Conservation (phyloP, 257 asterid species). For the Plantago major region DNA sequence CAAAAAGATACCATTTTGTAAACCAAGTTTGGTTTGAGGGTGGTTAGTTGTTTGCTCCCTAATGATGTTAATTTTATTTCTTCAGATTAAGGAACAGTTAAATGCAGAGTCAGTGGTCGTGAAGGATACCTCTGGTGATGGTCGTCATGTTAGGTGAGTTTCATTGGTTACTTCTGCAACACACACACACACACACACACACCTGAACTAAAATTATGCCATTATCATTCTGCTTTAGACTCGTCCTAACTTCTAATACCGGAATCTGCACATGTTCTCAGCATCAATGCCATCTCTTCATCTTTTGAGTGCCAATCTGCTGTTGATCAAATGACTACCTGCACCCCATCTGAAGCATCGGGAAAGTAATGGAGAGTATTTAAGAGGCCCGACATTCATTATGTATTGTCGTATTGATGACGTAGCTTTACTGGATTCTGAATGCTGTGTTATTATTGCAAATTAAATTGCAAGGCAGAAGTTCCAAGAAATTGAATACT, state of each 20-base stretch:
- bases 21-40: no score
- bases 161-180: not conserved
- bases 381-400: constrained; percentile 2
- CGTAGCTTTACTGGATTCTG: not conserved
- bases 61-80: not conserved
- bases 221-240: not conserved
- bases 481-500: not conserved
- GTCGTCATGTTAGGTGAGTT: constrained; percentile 93
- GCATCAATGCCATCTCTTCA: constrained; percentile 77
- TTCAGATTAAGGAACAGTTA: constrained; percentile 81
- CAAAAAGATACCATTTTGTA: not conserved
- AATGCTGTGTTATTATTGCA: not conserved
- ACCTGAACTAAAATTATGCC: no score
- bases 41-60: not conserved
- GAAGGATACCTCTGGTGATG: constrained; percentile 88
- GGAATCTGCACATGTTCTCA: constrained; percentile 25
- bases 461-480: not conserved
- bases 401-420: not conserved
- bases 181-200: not conserved
- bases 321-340: constrained; percentile 91
- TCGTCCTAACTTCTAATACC: not conserved
- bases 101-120: constrained; percentile 77
- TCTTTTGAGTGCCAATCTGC: constrained; percentile 90
- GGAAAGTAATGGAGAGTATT: constrained; percentile 25
- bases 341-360: constrained; percentile 72